Percentiles rank a stretch among this genome's conserved stretches.
Evolutionary conservation across 192 early-diverging fungal species (phyloP).

Genomic region (Geranomyces variabilis): DNA sequence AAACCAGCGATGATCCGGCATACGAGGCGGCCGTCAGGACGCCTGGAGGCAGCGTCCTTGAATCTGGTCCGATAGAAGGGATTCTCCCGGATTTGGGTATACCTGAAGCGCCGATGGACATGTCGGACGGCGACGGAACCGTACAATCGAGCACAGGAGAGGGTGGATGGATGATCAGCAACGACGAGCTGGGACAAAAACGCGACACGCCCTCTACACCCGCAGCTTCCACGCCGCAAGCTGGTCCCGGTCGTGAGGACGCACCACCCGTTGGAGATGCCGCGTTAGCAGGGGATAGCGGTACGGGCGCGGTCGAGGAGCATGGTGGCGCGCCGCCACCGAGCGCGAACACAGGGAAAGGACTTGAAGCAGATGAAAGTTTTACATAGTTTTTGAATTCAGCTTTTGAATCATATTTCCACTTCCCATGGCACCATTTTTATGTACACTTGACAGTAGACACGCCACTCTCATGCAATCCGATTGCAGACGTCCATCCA

Average conservation of each 20-base stretch:
- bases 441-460: too few relatives aligned
- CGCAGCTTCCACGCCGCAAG: too few relatives aligned
- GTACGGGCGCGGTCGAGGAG: too few relatives aligned
- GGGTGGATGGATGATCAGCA: constrained; percentile 22
- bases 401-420: too few relatives aligned
- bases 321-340: too few relatives aligned
- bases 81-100: constrained; percentile 20
- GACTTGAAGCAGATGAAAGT: not conserved
- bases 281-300: too few relatives aligned
- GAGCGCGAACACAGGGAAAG: not conserved
- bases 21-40: not conserved
- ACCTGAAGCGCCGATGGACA: constrained; percentile 21
- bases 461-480: too few relatives aligned
- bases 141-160: constrained; percentile 4
- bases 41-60: not conserved
- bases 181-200: constrained; percentile 10
- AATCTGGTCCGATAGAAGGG: constrained; percentile 21
- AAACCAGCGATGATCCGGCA: not conserved
- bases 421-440: too few relatives aligned
- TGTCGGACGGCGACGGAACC: constrained; percentile 6
- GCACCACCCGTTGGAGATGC: too few relatives aligned
- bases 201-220: too few relatives aligned
- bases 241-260: too few relatives aligned
- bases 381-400: constrained; percentile 8
- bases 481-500: too few relatives aligned